These are phyloP conservation scores for Begonia peltatifolia DNA, from an alignment of 306 rosid genomes.

Conservation along the genomic window DNA sequence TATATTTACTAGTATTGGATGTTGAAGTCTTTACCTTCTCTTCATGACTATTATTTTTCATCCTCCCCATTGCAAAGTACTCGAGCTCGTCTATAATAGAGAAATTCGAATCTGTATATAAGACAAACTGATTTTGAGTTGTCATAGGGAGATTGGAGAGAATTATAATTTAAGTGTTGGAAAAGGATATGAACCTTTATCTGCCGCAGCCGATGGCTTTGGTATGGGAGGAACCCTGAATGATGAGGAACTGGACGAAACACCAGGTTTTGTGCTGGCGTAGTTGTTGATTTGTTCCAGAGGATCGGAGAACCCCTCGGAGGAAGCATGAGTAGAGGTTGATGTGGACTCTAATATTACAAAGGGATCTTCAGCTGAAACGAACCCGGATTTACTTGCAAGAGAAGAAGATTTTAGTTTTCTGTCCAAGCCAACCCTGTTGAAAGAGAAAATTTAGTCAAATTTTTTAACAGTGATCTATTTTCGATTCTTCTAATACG, in stretches of 20 bases:
- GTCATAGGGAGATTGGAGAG: slow-evolving; percentile 10
- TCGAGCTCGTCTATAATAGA: slow-evolving; percentile 78
- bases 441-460: too few relatives aligned
- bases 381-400: slow-evolving; percentile 17
- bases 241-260: slow-evolving; percentile 21
- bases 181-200: slow-evolving; percentile 33
- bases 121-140: slow-evolving; percentile 6
- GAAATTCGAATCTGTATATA: slow-evolving; percentile 27
- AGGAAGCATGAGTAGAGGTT: slow-evolving; percentile 17
- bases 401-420: slow-evolving; percentile 9
- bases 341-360: slow-evolving; percentile 44
- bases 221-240: slow-evolving; percentile 60
- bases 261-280: slow-evolving; percentile 20
- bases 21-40: slow-evolving; percentile 10
- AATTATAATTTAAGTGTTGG: slow-evolving; percentile 9
- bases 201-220: slow-evolving; percentile 21
- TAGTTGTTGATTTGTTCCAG: slow-evolving; percentile 37
- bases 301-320: slow-evolving; percentile 33
- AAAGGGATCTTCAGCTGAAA: slow-evolving; percentile 55
- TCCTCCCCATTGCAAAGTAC: slow-evolving; percentile 50
- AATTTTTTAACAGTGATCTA: too few relatives aligned
- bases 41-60: slow-evolving; percentile 25
- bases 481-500: too few relatives aligned
- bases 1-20: not conserved
- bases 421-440: too few relatives aligned